These are phyloP conservation scores for Mortierella hygrophila DNA, from an alignment of 192 early-diverging fungal species.

Conservation along the genomic window DNA sequence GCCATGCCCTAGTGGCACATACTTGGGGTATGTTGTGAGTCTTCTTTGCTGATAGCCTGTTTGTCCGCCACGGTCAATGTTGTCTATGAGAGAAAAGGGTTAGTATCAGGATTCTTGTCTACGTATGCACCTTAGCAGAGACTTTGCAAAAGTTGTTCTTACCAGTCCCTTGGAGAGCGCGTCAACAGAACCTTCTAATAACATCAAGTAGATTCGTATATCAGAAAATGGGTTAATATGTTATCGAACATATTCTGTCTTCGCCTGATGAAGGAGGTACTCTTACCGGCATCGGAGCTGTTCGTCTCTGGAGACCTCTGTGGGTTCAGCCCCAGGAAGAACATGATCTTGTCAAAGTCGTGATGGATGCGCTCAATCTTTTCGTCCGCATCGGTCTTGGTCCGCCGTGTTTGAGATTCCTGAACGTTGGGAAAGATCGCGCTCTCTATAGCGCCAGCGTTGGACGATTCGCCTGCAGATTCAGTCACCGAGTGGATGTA, in stretches of 20 bases:
- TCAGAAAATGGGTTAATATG: background rate
- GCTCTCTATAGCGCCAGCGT: slow-evolving; percentile 22
- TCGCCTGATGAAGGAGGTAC: background rate
- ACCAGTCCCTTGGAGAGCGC: background rate
- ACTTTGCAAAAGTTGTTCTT: background rate
- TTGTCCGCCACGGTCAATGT: slow-evolving; percentile 23
- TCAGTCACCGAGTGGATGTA: slow-evolving; percentile 77
- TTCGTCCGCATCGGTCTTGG: slow-evolving; percentile 74
- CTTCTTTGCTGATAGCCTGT: slow-evolving; percentile 2
- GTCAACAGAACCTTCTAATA: background rate
- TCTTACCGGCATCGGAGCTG: background rate
- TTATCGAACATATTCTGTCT: background rate
- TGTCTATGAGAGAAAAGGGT: background rate
- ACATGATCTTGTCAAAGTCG: slow-evolving; percentile 80
- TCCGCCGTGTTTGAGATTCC: slow-evolving; percentile 13
- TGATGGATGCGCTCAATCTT: slow-evolving; percentile 81
- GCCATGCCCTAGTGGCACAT: background rate
- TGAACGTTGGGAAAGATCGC: slow-evolving; percentile 22
- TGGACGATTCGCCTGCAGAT: slow-evolving; percentile 50
- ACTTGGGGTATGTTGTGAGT: slow-evolving; percentile 41
- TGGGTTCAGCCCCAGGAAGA: slow-evolving; percentile 61
- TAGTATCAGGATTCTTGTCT: background rate
- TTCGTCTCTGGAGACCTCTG: background rate
- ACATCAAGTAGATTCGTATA: background rate
- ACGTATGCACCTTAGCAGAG: too few relatives aligned